These are phyloP conservation scores for Agrocybe praecox DNA, from an alignment of 768 basidiomycete genomes.

Conservation along the genomic window DNA sequence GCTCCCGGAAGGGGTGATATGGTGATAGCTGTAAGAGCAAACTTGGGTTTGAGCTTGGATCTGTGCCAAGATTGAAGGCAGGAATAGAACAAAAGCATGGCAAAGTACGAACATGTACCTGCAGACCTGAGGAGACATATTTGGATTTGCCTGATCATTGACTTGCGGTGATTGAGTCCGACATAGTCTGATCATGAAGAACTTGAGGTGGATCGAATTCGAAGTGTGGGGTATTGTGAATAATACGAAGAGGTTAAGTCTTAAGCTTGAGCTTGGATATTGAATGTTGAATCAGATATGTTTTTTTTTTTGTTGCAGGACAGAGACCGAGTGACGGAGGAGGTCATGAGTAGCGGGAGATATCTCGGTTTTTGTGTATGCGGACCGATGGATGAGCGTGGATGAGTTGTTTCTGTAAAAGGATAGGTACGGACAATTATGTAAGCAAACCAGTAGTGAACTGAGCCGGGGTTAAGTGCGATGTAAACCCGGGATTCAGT, in stretches of 20 bases:
- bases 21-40: neutral
- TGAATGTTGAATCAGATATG: too few relatives aligned
- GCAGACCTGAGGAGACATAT: neutral
- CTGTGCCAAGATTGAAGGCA: neutral
- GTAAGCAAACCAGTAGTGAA: conserved; percentile 10
- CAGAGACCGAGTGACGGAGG: neutral
- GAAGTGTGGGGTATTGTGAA: neutral
- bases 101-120: neutral
- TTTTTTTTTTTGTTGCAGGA: too few relatives aligned
- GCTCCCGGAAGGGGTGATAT: neutral
- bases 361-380: conserved; percentile 16
- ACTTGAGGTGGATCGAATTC: neutral
- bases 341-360: conserved; percentile 1
- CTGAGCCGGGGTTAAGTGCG: conserved; percentile 24
- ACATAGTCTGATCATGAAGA: neutral
- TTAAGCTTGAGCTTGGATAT: too few relatives aligned
- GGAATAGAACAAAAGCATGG: neutral
- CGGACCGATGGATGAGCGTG: conserved; percentile 12
- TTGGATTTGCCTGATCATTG: too few relatives aligned
- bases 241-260: too few relatives aligned
- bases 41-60: neutral
- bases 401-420: neutral
- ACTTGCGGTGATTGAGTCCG: neutral
- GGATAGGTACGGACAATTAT: neutral
- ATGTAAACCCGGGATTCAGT: conserved; percentile 32